Conservation (phyloP, 257 asterid genomes). For the Hygrophila difformis region DNA sequence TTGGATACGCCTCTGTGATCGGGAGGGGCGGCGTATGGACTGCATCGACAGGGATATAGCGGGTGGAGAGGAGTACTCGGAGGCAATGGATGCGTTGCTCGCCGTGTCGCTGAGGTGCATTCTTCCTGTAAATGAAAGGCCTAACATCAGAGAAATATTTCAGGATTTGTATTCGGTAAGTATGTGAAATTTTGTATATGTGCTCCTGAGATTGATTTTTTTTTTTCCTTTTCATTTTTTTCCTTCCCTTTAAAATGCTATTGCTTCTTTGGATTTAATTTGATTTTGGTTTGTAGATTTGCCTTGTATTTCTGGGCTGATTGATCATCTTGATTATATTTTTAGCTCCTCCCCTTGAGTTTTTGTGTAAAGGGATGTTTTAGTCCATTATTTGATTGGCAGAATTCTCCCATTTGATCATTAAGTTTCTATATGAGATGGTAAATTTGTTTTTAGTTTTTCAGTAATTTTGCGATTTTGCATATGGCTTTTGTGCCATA, state of each 20-base stretch:
- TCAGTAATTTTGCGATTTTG: too few species aligned
- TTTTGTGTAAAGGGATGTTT: constrained; percentile 66
- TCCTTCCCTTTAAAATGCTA: too few species aligned
- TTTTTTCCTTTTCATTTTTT: too few species aligned
- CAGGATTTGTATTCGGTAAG: constrained; percentile 63
- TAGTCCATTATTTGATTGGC: constrained; percentile 42
- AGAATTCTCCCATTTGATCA: constrained; percentile 19
- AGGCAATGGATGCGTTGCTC: constrained; percentile 79
- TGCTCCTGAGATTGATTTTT: too few species aligned
- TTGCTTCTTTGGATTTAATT: too few species aligned
- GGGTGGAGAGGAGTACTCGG: constrained; percentile 64
- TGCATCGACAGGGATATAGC: constrained; percentile 85
- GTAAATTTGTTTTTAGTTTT: neutral
- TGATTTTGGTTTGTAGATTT: too few species aligned
- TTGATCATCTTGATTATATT: constrained; percentile 17
- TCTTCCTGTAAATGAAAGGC: constrained; percentile 85
- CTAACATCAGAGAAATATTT: constrained; percentile 70
- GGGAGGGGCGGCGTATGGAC: constrained; percentile 85
- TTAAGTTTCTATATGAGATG: constrained; percentile 16
- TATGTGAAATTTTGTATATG: constrained; percentile 54
- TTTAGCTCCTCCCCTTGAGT: constrained; percentile 40
- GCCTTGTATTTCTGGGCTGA: too few species aligned
- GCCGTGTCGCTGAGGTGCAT: constrained; percentile 78
- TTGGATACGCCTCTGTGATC: constrained; percentile 84
- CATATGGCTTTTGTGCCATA: too few species aligned